These are phyloP conservation scores for Crucihimalaya himalaica DNA, from an alignment of 345 rosid species.

Conservation along the genomic window DNA sequence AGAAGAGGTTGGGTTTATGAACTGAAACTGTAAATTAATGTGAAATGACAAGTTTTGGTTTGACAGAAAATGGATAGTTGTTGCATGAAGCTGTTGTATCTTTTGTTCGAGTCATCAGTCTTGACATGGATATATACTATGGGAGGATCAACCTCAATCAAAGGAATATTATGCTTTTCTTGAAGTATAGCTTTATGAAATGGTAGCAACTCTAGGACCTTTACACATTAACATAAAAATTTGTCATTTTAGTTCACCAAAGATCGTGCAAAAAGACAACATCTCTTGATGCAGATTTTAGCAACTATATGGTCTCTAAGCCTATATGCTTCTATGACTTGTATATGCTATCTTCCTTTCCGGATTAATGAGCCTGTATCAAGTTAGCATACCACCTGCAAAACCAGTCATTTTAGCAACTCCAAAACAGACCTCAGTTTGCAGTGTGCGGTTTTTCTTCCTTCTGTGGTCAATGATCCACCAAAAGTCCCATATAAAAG, in stretches of 20 bases:
- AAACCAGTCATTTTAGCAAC: background rate
- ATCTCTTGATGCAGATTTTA: background rate
- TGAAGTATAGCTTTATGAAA: background rate
- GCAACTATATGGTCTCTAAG: background rate
- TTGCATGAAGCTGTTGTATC: background rate
- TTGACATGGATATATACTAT: constrained; percentile 14
- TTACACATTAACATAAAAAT: background rate
- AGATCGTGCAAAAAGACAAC: background rate
- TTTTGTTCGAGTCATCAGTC: background rate
- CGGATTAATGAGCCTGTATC: background rate
- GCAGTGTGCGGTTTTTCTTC: background rate
- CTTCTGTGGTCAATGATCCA: no score
- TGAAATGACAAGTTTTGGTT: constrained; percentile 7
- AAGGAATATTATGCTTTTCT: background rate
- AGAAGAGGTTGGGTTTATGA: constrained; percentile 8
- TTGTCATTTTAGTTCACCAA: background rate
- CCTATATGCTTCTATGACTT: background rate
- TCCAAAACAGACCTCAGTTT: background rate
- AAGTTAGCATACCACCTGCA: constrained; percentile 1
- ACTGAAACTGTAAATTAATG: constrained; percentile 1
- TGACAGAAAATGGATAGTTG: constrained; percentile 5
- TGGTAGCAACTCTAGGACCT: background rate
- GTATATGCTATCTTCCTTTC: background rate
- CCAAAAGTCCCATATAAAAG: background rate
- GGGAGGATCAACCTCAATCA: constrained; percentile 2